Evolutionary conservation across 192 early-diverging fungal genomes (phyloP), one percentile per base, ranked within the genome.

Genomic region (Coemansia asiatica): DNA sequence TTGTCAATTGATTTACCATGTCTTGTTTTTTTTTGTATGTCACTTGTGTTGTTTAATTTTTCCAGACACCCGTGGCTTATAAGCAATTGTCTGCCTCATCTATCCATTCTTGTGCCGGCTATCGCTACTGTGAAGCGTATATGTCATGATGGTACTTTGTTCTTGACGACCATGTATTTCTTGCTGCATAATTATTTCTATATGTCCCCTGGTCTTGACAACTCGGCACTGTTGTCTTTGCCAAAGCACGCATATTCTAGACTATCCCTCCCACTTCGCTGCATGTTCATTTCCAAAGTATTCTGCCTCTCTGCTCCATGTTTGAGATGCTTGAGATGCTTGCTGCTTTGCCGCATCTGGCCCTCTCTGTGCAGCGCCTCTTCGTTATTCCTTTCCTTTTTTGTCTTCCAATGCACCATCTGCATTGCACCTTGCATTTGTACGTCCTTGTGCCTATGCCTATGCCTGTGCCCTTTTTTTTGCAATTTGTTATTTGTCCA

Each of bases 401-500:
- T 15, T 44, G 40, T 18, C 16, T 8, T 44, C 16, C 40, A 44
- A 44, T 44, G 40, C 40, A 44, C 16, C 1, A 0, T 44, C 40
- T 44, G 40, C 40, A 44, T 44, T 44, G 16, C 40, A 44, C 40
- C 40, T 44, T 44, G 40, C 40, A 44, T 44, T 44, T 44, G 40
- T 44, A 13, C 40, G 40, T 6, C 40, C 40, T 15, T 44, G 40
- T 4, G 40, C 40, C 5, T 44, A 15, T 13, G 40, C 40, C 40
- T 44, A 15, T 44, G 5, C 40, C 40, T 44, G 40, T 44, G 40
- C 40, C 13, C 31, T 33, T 33, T 33, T 16, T 18, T 15, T 36
- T 36, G 35, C 1, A 12, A n/a, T n/a, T 36, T 36, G 35, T 6
- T 10, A 18, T 44, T 44, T 44, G 40, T 18, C 16, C 40, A 18